phyloP scores from a whole-genome alignment of 1,139 yeast species.

The Debaryomyces coudertii region DNA sequence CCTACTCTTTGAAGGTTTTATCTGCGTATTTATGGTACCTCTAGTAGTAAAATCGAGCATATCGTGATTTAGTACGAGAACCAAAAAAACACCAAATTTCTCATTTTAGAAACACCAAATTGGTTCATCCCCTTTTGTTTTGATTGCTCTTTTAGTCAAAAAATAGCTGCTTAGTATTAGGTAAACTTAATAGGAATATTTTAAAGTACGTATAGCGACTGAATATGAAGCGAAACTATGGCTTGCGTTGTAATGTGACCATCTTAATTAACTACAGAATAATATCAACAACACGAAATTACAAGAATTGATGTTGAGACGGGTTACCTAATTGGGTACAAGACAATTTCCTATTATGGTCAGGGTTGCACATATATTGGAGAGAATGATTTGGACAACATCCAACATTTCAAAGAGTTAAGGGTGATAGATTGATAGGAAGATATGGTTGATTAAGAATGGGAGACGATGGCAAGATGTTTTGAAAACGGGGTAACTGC shows the following conservation, averaged over 20 bases:
- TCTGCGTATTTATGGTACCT: conserved; percentile 5
- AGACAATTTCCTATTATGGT: conserved; percentile 29
- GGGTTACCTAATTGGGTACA: conserved; percentile 32
- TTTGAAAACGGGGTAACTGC: neutral
- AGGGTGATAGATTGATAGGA: neutral
- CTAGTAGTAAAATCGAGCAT: conserved; percentile 4
- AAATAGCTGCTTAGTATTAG: conserved; percentile 2
- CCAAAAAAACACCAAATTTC: conserved; percentile 11
- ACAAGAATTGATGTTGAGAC: conserved; percentile 15
- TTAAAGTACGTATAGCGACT: conserved; percentile 8
- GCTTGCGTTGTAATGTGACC: neutral
- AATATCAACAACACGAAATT: neutral
- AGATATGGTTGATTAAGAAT: neutral
- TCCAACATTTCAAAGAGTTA: neutral
- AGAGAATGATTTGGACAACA: neutral
- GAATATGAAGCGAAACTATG: neutral
- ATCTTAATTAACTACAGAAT: neutral
- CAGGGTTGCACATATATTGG: conserved; percentile 24
- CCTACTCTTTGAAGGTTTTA: neutral
- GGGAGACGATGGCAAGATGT: conserved; percentile 1
- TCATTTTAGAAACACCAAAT: conserved; percentile 18
- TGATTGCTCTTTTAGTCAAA: conserved; percentile 16
- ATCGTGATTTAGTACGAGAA: neutral
- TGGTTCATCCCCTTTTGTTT: conserved; percentile 18
- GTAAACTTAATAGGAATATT: neutral